A percentile compares a stretch with the other conserved stretches of the same genome.
Evolutionary conservation across 192 early-diverging fungal genomes (phyloP).

Genomic region (Diversispora epigaea): DNA sequence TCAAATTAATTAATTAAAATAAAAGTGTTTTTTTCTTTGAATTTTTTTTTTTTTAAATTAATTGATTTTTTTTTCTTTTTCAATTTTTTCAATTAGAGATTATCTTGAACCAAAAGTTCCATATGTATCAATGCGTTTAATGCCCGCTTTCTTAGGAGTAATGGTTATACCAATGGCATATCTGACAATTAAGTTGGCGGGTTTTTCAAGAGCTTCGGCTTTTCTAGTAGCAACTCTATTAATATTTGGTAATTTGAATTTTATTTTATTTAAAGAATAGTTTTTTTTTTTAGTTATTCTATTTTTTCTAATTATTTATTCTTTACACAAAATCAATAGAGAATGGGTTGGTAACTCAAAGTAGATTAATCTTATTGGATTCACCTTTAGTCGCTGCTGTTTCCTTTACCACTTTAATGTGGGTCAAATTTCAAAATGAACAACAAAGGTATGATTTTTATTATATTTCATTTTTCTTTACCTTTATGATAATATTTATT

Average conservation of each 20-base stretch:
- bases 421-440: conserved; percentile 85
- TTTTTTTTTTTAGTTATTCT: neutral
- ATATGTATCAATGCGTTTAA: conserved; percentile 79
- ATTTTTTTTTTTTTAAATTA: neutral
- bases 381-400: conserved; percentile 89
- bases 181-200: conserved; percentile 78
- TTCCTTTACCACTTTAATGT: conserved; percentile 73
- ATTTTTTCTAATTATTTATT: neutral
- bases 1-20: neutral
- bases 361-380: conserved; percentile 88
- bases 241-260: conserved; percentile 63
- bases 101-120: conserved; percentile 88
- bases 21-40: neutral
- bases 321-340: conserved; percentile 48
- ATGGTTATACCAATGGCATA: conserved; percentile 81
- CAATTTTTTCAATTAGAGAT: conserved; percentile 52
- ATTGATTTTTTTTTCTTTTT: neutral
- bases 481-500: neutral
- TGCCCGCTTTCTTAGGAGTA: conserved; percentile 76
- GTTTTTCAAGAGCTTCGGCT: conserved; percentile 70
- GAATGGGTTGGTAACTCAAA: conserved; percentile 87
- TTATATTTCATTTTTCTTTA: neutral
- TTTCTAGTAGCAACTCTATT: conserved; percentile 78
- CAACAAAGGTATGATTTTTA: conserved; percentile 35
- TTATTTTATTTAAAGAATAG: neutral